Percentiles rank a stretch among this genome's conserved stretches.
Conservation (phyloP, 1,284 basidiomycete genomes). For the Ustilago bromivora region DNA sequence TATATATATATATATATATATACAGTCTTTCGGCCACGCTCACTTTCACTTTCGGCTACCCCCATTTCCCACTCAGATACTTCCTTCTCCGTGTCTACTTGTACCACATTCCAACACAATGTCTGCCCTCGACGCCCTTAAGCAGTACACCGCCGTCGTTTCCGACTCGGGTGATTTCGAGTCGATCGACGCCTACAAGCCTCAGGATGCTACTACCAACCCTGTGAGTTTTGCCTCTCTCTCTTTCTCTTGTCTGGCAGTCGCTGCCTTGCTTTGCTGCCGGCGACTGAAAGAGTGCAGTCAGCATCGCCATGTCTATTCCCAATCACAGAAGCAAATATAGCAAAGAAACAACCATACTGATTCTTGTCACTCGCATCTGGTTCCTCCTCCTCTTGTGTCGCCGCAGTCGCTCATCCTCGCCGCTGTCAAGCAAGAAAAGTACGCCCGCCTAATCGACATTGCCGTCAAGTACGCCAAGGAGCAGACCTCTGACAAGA, state of each 20-base stretch:
- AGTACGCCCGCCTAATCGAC: slow-evolving; percentile 86
- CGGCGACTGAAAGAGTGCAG: not conserved
- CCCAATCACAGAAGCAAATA: not conserved
- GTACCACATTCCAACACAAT: slow-evolving; percentile 34
- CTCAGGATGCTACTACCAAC: slow-evolving; percentile 70
- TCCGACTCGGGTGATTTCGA: slow-evolving; percentile 70
- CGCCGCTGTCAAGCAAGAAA: slow-evolving; percentile 89
- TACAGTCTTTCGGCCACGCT: not conserved
- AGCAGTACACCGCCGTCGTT: slow-evolving; percentile 68
- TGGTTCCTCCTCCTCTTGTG: not conserved
- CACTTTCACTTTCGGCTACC: not conserved
- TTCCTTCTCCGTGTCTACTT: not conserved
- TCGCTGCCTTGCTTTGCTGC: not conserved
- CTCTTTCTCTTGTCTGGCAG: not conserved
- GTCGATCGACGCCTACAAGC: slow-evolving; percentile 69
- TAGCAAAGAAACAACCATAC: slow-evolving; percentile 6
- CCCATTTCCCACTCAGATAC: slow-evolving; percentile 8
- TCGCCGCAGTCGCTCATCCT: slow-evolving; percentile 75
- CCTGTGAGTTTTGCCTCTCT: slow-evolving; percentile 49
- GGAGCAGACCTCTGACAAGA: slow-evolving; percentile 74
- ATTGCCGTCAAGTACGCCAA: slow-evolving; percentile 85
- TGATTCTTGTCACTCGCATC: not conserved
- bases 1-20: not conserved
- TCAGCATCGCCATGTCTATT: not conserved
- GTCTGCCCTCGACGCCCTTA: slow-evolving; percentile 65